Evolutionary conservation across 805 yeast genomes (phyloP), one percentile per base, ranked within the genome.

Genomic region (Candida wancherniae): DNA sequence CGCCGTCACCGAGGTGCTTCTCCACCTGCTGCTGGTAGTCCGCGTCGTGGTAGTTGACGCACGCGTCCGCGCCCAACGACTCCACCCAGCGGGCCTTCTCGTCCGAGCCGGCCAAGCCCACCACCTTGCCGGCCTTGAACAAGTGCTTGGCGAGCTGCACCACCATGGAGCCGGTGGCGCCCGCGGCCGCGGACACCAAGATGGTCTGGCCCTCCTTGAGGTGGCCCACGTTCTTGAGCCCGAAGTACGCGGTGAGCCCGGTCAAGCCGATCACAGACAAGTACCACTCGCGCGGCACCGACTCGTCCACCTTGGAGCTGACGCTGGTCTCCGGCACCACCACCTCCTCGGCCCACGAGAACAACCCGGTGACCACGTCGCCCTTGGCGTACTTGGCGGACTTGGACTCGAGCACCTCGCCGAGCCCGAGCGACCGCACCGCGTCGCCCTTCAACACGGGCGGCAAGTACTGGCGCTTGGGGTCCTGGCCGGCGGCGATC

Each of bases 91-190:
- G 58, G 35, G 71, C 60, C 51, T 80, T 80, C 19, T 64, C 77
- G 4, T 56, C 63, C 7, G 77, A 71, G 34, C 84, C 83, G 11
- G 83, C 74, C 40, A 77, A 68, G 24, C 79, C 84, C 48, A 77
- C 64, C 15, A 79, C 77, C 42, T 63, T 70, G 24, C 64, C 55
- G 17, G 80, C 80, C 21, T 71, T 70, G 48, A 70, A 62, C 8
- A 72, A 53, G 22, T 68, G 57, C 37, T 73, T 59, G 24, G 83
- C 78, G 9, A 79, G 49, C 50, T 77, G 84, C 13, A 77, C 71
- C 28, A 63, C 71, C 28, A 67, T 55, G 15, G 75, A 67, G 9
- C 85, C 85, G n/a, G 80, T 79, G n/a, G 84, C 83, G 38, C 86
- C 86, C 6, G 80, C 70, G 9, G 85, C 85, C 35, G 83, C 84